These are phyloP conservation scores for Colletotrichum agaves DNA, from an alignment of 2,329 filamentous ascomycete genomes.

Conservation along the genomic window DNA sequence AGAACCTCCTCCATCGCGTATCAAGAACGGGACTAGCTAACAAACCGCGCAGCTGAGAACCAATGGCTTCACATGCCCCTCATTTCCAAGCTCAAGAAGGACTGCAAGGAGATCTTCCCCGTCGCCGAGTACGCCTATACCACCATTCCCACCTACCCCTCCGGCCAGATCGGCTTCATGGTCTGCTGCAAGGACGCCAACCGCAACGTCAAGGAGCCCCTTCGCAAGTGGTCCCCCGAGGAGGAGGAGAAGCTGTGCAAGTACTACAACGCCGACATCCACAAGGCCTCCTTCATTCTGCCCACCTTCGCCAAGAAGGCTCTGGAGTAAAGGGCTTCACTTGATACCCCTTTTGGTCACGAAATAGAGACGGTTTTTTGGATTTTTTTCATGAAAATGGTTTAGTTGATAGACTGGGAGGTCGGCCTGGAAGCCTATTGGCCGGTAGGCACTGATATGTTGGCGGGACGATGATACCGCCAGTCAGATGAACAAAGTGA, in stretches of 20 bases:
- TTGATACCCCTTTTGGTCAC: neutral
- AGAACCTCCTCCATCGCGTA: too few species aligned
- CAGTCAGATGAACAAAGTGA: neutral
- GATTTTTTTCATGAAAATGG: constrained; percentile 5
- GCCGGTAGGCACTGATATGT: neutral
- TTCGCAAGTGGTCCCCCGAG: constrained; percentile 83
- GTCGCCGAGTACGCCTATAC: constrained; percentile 99
- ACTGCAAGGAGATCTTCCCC: constrained; percentile 97
- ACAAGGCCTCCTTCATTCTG: constrained; percentile 92
- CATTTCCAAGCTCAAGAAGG: constrained; percentile 95
- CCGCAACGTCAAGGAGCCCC: constrained; percentile 84
- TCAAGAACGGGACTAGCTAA: constrained; percentile 32
- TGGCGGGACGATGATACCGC: neutral
- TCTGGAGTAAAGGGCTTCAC: constrained; percentile 57
- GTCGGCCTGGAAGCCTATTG: neutral
- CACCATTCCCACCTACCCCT: constrained; percentile 98
- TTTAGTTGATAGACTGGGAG: neutral
- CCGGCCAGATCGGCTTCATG: constrained; percentile 99
- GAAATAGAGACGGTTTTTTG: neutral
- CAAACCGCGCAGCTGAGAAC: constrained; percentile 84
- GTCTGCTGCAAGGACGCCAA: constrained; percentile 95
- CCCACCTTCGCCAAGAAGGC: constrained; percentile 92
- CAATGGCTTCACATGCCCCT: constrained; percentile 97
- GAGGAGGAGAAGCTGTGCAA: constrained; percentile 93
- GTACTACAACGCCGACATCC: constrained; percentile 98